Conservation (phyloP, 2,329 filamentous ascomycete genomes). For the Botrytis fragariae region DNA sequence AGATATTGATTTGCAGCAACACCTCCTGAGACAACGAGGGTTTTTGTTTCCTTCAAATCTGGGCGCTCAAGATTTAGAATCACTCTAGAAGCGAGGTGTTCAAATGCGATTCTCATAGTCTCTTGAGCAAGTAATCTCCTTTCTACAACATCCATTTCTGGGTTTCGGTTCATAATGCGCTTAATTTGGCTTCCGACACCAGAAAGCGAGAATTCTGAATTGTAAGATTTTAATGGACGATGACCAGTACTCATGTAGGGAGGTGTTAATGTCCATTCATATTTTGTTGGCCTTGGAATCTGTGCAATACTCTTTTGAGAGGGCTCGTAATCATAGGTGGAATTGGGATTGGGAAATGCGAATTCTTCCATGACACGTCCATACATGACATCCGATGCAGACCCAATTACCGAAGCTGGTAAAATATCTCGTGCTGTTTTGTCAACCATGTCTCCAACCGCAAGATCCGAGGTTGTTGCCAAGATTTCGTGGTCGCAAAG, state of each 20-base stretch:
- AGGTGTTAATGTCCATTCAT: slow-evolving; percentile 66
- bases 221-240: slow-evolving; percentile 38
- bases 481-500: slow-evolving; percentile 71
- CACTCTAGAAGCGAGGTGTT: slow-evolving; percentile 77
- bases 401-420: slow-evolving; percentile 56
- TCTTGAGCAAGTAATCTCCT: slow-evolving; percentile 68
- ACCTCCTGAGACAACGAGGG: slow-evolving; percentile 82
- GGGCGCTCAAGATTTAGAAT: slow-evolving; percentile 58
- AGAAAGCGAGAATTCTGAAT: slow-evolving; percentile 66
- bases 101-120: slow-evolving; percentile 78
- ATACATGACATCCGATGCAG: slow-evolving; percentile 68
- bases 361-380: slow-evolving; percentile 76
- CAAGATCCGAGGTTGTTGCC: slow-evolving; percentile 72
- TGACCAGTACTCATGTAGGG: slow-evolving; percentile 59
- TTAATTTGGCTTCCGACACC: slow-evolving; percentile 66
- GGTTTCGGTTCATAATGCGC: slow-evolving; percentile 48
- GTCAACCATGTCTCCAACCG: slow-evolving; percentile 87
- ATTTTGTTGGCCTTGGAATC: slow-evolving; percentile 46
- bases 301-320: slow-evolving; percentile 54
- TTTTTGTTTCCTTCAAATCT: slow-evolving; percentile 42
- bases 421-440: slow-evolving; percentile 78
- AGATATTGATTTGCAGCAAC: slow-evolving; percentile 85
- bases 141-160: slow-evolving; percentile 54
- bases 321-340: slow-evolving; percentile 47
- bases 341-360: slow-evolving; percentile 58